Evolutionary conservation across 768 basidiomycete genomes (phyloP).

Genomic region (Tylopilus sp.): DNA sequence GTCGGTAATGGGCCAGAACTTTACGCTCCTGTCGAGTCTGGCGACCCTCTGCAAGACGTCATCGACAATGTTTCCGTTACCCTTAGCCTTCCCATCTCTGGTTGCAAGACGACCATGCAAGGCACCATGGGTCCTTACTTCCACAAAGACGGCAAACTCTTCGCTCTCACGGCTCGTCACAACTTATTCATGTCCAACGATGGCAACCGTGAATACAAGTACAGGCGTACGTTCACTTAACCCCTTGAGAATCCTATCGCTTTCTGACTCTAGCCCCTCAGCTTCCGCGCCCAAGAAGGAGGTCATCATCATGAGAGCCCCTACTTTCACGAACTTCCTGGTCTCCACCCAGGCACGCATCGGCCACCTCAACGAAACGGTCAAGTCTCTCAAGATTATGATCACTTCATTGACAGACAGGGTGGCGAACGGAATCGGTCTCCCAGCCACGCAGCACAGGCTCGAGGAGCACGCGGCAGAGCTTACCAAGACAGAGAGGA

Average conservation of each 20-base stretch:
- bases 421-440: too few relatives aligned
- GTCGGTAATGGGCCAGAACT: neutral
- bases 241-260: neutral
- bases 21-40: neutral
- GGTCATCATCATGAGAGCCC: neutral
- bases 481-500: too few relatives aligned
- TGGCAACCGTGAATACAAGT: neutral
- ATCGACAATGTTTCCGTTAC: neutral
- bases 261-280: neutral
- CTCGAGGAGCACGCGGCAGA: too few relatives aligned
- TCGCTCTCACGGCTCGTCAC: neutral
- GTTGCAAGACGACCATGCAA: neutral
- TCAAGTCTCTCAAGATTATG: too few relatives aligned
- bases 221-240: neutral
- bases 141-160: neutral
- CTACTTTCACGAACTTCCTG: neutral
- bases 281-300: neutral
- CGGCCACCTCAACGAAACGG: too few relatives aligned
- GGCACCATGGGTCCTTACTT: neutral
- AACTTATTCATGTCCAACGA: neutral
- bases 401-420: too few relatives aligned
- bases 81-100: neutral
- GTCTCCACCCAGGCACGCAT: neutral
- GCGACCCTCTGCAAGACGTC: neutral
- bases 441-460: too few relatives aligned